Percentiles rank a stretch among this genome's conserved stretches.
Evolutionary conservation across 225 moss, liverwort and hornwort genomes (phyloP).

Genomic region (Thuidium tamariscinum): DNA sequence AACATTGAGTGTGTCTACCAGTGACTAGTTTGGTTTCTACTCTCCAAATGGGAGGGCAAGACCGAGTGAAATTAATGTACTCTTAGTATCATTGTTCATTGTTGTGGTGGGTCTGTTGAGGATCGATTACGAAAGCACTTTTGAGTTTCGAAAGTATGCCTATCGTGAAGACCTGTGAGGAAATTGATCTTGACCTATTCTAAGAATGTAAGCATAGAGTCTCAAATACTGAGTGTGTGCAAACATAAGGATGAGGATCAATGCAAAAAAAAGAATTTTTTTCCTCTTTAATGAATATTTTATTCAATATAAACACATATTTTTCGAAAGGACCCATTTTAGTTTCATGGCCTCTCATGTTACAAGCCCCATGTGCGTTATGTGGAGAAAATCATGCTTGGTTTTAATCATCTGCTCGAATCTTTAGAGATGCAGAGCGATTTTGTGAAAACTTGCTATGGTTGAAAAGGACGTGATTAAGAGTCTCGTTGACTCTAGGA

Average conservation of each 20-base stretch:
- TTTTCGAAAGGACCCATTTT: too few species aligned
- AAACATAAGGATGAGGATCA: too few species aligned
- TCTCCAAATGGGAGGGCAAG: background rate
- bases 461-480: background rate
- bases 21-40: background rate
- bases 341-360: too few species aligned
- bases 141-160: background rate
- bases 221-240: background rate
- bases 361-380: background rate
- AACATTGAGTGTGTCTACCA: background rate
- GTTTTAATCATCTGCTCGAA: background rate
- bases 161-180: background rate
- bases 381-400: background rate
- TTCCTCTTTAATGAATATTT: too few species aligned
- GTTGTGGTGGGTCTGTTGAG: background rate
- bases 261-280: too few species aligned
- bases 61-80: background rate
- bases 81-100: background rate
- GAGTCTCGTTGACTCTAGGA: background rate
- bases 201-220: background rate
- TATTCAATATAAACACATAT: too few species aligned
- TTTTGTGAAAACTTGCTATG: background rate
- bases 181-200: background rate
- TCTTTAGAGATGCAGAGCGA: background rate
- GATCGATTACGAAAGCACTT: background rate